Percentiles rank a stretch among this genome's conserved stretches.
Conservation (phyloP, 805 yeast species). For the Kodamaea restingae region DNA sequence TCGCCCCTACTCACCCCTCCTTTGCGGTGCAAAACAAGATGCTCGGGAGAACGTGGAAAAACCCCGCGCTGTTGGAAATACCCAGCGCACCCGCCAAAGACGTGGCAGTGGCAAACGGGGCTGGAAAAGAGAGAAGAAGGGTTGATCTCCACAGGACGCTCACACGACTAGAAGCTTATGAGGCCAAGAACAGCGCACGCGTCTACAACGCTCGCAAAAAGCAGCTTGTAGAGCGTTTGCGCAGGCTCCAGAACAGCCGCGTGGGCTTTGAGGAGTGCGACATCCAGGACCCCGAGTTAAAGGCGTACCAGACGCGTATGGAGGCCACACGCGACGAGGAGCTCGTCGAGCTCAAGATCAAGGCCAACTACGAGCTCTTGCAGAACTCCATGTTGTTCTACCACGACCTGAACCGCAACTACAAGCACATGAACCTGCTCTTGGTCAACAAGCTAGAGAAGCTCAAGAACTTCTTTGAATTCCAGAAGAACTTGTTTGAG, state of each 20-base stretch:
- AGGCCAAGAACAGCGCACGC: constrained; percentile 14
- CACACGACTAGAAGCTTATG: constrained; percentile 17
- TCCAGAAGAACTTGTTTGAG: constrained; percentile 28
- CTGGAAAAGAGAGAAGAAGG: constrained; percentile 22
- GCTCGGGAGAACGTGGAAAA: background rate
- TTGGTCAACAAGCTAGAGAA: constrained; percentile 35
- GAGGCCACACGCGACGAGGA: constrained; percentile 29
- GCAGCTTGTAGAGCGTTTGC: constrained; percentile 23
- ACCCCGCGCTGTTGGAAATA: background rate
- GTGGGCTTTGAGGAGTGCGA: constrained; percentile 20
- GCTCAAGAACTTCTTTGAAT: constrained; percentile 36
- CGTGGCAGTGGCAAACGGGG: constrained; percentile 15
- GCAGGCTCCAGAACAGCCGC: constrained; percentile 22
- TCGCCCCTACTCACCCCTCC: too few relatives aligned
- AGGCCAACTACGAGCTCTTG: constrained; percentile 29
- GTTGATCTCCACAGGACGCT: constrained; percentile 15
- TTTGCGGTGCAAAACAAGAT: too few relatives aligned
- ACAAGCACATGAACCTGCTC: constrained; percentile 26
- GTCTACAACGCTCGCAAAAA: constrained; percentile 20
- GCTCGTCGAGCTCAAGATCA: constrained; percentile 29
- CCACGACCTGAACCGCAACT: constrained; percentile 34
- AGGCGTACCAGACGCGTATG: constrained; percentile 14
- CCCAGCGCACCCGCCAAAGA: constrained; percentile 9
- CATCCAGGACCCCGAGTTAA: constrained; percentile 28
- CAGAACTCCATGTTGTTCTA: constrained; percentile 30